Base-by-base conservation (phyloP, 768 basidiomycete species). In the Pulveroboletus frians region DNA sequence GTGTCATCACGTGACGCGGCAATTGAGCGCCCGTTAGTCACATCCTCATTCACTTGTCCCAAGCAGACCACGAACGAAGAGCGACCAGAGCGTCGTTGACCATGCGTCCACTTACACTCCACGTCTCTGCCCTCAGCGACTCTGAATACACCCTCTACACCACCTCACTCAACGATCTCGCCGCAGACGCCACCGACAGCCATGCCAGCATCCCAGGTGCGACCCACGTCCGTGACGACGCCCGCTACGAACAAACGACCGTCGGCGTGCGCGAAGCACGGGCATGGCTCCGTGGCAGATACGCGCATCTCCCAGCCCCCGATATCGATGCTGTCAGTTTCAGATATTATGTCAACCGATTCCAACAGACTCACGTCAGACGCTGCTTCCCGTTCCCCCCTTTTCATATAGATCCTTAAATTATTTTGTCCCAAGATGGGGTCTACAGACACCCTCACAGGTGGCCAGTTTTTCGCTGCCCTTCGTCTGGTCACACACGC, bases 381-480 rank as follows among this genome's bases (percentile, higher is more conserved):
- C 30, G 20, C 20, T 10, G 13, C 36, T 36, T 39, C 39, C 49
- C 27, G n/a, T n/a, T 49, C n/a, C 48, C 44, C 11, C 6, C 36
- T 32, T 14, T 17, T 30, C 21, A 2, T 13, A 23, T 55, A 89
- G 86, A 83, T 88, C 49, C 69, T 91, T 43, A 77, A 72, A 39
- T 63, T 84, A 2, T 88, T 89, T 60, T 72, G 73, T 34, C 81
- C 85, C 2, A 72, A 68, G 47, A 68, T 85, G 41, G 71, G 68
- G 0, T 73, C 70, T 9, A 68, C 70, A 8, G 84, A 86, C 55
- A 67, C 70, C 3, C 70, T 91, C 30, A 73, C 74, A 9, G 81
- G 83, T 1, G 83, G 84, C 14, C 84, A 91, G 57, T 87, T 90
- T 62, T 90, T 90, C 57, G 87, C 87, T 8, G 81, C 77, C 0